phyloP scores from a whole-genome alignment of 2,329 filamentous ascomycete genomes.

The Graphilbum ipis-grandicollis region DNA sequence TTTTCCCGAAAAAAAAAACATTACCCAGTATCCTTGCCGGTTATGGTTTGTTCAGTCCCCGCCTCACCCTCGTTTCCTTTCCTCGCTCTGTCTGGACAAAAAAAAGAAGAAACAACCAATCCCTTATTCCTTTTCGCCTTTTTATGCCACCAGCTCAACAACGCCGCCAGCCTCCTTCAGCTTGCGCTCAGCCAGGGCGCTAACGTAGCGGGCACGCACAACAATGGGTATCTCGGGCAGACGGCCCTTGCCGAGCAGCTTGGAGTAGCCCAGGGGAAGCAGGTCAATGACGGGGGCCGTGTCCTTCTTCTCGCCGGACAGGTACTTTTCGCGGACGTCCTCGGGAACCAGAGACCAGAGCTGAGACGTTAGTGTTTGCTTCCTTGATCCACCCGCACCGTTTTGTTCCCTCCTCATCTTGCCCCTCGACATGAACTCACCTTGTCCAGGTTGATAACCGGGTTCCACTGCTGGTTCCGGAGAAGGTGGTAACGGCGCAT shows the following conservation, averaged over 20 bases:
- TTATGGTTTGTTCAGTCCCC: no score
- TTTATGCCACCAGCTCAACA: slow-evolving; percentile 83
- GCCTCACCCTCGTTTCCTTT: no score
- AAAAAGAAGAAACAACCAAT: no score
- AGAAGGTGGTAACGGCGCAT: slow-evolving; percentile 96
- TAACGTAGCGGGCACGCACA: slow-evolving; percentile 89
- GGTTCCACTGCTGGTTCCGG: slow-evolving; percentile 95
- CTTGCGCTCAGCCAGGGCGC: slow-evolving; percentile 94
- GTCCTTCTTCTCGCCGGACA: slow-evolving; percentile 62
- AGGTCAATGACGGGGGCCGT: slow-evolving; percentile 97
- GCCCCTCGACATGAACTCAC: no score
- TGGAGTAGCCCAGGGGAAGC: slow-evolving; percentile 91
- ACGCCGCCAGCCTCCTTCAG: slow-evolving; percentile 96
- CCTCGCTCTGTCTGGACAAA: no score
- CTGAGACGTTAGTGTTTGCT: no score
- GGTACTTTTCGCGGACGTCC: slow-evolving; percentile 87
- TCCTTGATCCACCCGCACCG: no score
- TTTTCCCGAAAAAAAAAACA: no score
- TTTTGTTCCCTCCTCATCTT: no score
- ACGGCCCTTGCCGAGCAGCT: slow-evolving; percentile 96
- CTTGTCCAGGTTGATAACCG: slow-evolving; percentile 97
- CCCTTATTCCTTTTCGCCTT: neutral
- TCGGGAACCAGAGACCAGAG: slow-evolving; percentile 88
- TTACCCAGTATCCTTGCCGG: no score
- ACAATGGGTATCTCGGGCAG: slow-evolving; percentile 85